These are phyloP conservation scores for Paracamarosporium sp. DNA, from an alignment of 2,329 filamentous ascomycete species.

Conservation along the genomic window DNA sequence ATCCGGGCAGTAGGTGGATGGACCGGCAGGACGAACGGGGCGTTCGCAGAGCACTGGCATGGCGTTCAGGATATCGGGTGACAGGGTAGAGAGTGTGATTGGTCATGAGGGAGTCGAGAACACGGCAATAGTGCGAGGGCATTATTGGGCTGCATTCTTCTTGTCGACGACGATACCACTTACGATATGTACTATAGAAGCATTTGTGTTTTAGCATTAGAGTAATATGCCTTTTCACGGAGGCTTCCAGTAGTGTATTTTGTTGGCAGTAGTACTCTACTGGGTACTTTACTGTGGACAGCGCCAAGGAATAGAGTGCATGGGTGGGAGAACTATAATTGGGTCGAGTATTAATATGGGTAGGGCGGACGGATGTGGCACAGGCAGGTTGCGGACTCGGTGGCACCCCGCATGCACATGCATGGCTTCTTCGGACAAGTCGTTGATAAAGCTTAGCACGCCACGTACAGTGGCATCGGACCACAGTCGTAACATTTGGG, in stretches of 20 bases:
- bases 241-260: neutral
- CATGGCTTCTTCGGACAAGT: neutral
- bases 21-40: neutral
- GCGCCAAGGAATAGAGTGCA: neutral
- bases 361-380: neutral
- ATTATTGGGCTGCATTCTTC: constrained; percentile 2
- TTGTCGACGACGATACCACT: constrained; percentile 11
- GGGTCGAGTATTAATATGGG: neutral
- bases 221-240: neutral
- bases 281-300: neutral
- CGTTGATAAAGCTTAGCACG: neutral
- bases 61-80: constrained; percentile 6
- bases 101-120: too few relatives aligned
- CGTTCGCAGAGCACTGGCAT: neutral
- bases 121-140: neutral
- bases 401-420: neutral
- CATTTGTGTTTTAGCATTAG: neutral
- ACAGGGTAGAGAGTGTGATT: neutral
- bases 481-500: neutral
- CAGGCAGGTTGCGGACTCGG: neutral
- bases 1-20: neutral
- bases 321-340: neutral
- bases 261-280: too few relatives aligned
- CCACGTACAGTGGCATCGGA: neutral
- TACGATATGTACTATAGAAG: neutral